Evolutionary conservation across 345 rosid genomes (phyloP).

Genomic region (Eucalyptus polybractea): DNA sequence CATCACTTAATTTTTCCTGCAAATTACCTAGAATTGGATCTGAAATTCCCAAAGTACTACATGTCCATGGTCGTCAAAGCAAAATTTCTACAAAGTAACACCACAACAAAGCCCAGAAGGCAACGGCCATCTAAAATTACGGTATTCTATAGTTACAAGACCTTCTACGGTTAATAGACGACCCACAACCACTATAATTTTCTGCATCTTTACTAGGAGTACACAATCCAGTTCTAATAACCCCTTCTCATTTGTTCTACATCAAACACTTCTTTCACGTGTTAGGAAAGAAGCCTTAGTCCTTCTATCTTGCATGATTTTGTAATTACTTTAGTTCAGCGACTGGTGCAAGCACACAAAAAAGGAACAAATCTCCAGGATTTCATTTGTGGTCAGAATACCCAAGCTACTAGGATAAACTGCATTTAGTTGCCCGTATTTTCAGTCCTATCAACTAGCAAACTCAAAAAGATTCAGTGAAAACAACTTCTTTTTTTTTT

Average conservation of each 20-base stretch:
- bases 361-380: background rate
- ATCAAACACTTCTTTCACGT: background rate
- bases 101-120: background rate
- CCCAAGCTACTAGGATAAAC: background rate
- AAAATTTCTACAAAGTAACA: background rate
- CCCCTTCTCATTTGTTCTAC: background rate
- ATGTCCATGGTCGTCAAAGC: background rate
- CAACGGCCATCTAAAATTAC: background rate
- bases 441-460: background rate
- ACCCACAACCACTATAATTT: background rate
- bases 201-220: background rate
- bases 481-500: background rate
- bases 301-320: background rate
- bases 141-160: background rate
- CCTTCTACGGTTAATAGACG: background rate
- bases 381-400: background rate
- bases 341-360: background rate
- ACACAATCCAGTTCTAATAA: background rate
- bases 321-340: background rate
- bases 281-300: background rate
- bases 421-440: background rate
- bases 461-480: background rate
- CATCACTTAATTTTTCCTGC: background rate
- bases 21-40: background rate
- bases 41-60: background rate